Base-by-base conservation (phyloP, 225 moss, liverwort and hornwort species). In the Thuidium tamariscinum region DNA sequence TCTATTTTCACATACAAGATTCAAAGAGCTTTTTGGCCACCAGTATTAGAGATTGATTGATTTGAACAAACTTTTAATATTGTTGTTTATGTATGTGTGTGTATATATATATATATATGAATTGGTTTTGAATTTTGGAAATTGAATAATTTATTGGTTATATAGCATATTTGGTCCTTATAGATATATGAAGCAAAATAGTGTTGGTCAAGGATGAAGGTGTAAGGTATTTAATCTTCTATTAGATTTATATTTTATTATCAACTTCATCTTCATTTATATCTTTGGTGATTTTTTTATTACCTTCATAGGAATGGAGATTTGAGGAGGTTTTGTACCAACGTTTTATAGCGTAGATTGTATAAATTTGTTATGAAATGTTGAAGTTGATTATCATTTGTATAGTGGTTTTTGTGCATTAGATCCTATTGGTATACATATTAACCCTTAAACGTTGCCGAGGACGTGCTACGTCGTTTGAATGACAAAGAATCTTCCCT, bases 381-480 rank as follows among this genome's bases (percentile, higher is more conserved):
- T 15, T 36, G 6, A 54, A 54, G 1, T 54, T 36, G 6, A 54
- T 0, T 4, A 55, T 51, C 2, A 3, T 36, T 51, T 25, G 2
- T 54, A 3, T 5, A 3, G 5, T n/a, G 2, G 1, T 16, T 36
- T 46, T 77, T 76, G 37, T 55, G 4, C 4, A 55, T 37, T 25
- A 25, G 2, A 16, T 16, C 0, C 5, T 25, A 36, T 25, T 16
- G 1, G 4, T 36, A 36, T 25, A 75, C 0, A 0, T 76, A 76
- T 13, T 10, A 25, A 16, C n/a, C n/a, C n/a, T n/a, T n/a, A n/a
- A n/a, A n/a, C n/a, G n/a, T n/a, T n/a, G n/a, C n/a, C n/a, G n/a
- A n/a, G n/a, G n/a, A n/a, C n/a, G n/a, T n/a, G n/a, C n/a, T n/a
- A n/a, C n/a, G n/a, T n/a, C n/a, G n/a, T n/a, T n/a, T n/a, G n/a